Evolutionary conservation across 768 basidiomycete genomes (phyloP), one percentile per base, ranked within the genome.

Genomic region (Tephrocybe sp.): DNA sequence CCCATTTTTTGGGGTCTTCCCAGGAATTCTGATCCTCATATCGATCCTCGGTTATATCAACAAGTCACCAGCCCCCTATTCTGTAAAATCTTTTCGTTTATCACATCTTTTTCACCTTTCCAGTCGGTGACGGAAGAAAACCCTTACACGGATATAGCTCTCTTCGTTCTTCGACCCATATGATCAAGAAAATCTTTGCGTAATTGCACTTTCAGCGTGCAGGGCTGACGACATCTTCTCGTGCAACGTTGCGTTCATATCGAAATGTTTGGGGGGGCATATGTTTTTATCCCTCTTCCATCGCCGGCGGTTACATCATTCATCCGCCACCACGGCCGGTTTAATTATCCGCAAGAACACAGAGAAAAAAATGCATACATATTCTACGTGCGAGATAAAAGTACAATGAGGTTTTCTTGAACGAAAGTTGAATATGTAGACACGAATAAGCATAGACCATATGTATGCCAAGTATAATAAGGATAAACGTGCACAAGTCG

Each of bases 1-100:
- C 42, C 21, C 16, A 34, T 16, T 34, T 50, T 44, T 42, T 52
- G 33, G 43, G 48, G 42, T 43, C 30, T 33, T 11, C 31, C 18
- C 13, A 7, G 16, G 37, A 18, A 6, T 38, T 38, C 37, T 38
- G 37, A 38, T 38, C 10, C 34, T 36, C 10, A 38, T 19, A 29
- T 29, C 27, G 27, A n/a, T 36, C 8, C 37, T 38, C n/a, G n/a
- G n/a, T 38, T 12, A 34, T 34, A 7, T 34, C 8, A 34, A n/a
- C 33, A n/a, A 34, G n/a, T n/a, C n/a, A n/a, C n/a, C n/a, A 4
- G 33, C 15, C 33, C 33, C 33, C 33, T 34, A 34, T 34, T 29
- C 27, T 5, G 27, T 11, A 29, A 29, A 29, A 11, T 11, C 5
- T 5, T 29, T 11, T 5, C 5, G 6, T 29, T 29, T 29, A 5